phyloP scores from a whole-genome alignment of 192 early-diverging fungal genomes.

The Rhizophagus clarus region DNA sequence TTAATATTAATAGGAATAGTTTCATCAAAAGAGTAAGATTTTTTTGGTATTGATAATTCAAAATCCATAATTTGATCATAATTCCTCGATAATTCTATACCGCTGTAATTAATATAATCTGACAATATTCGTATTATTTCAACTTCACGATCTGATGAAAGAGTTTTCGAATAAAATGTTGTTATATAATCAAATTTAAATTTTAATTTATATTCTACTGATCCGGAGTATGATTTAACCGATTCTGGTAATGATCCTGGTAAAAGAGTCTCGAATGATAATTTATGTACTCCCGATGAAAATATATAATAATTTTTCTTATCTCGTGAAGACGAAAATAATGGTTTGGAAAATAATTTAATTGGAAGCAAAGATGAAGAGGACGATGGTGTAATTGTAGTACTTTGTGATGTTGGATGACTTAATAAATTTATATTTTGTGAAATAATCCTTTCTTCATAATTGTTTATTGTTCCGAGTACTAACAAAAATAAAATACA shows the following conservation, averaged over 20 bases:
- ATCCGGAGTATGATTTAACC: slow-evolving; percentile 35
- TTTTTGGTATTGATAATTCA: slow-evolving; percentile 55
- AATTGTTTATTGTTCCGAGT: not conserved
- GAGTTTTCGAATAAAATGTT: slow-evolving; percentile 47
- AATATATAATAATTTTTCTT: slow-evolving; percentile 30
- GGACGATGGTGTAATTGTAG: no score
- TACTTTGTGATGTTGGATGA: not conserved
- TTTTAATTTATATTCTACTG: slow-evolving; percentile 39
- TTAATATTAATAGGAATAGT: slow-evolving; percentile 49
- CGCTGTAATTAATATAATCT: slow-evolving; percentile 51
- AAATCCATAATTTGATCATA: slow-evolving; percentile 37
- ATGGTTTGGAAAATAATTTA: not conserved
- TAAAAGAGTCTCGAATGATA: slow-evolving; percentile 37
- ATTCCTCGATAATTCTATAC: slow-evolving; percentile 38
- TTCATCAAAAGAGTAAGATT: slow-evolving; percentile 51
- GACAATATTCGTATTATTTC: slow-evolving; percentile 53
- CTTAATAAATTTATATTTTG: not conserved
- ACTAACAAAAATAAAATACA: no score
- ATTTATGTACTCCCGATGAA: slow-evolving; percentile 35
- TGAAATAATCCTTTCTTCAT: not conserved
- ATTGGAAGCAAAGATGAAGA: not conserved
- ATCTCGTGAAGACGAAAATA: not conserved
- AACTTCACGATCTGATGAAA: slow-evolving; percentile 36
- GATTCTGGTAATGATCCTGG: slow-evolving; percentile 40
- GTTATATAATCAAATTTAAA: slow-evolving; percentile 7